Base-by-base conservation (phyloP, 805 yeast species). In the Candida pini region DNA sequence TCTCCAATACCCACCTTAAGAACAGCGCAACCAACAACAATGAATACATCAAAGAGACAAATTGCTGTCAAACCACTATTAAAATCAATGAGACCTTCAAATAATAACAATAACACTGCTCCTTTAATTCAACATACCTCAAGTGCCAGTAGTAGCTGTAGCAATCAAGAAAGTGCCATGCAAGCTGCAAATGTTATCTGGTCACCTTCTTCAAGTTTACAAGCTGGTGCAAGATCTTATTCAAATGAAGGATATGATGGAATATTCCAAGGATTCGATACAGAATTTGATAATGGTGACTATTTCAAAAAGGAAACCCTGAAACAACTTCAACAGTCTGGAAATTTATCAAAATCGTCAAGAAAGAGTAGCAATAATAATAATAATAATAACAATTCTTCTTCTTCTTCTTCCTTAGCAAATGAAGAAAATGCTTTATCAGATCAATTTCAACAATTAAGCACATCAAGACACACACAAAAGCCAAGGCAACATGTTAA, bases 171-270 rank as follows among this genome's bases (percentile, higher is more conserved):
- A 30, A 47, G 43, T 13, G 66, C 66, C 6, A 56, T 53, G 30
- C 53, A 53, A 22, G 66, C 66, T 3, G 66, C 66, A 0, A 56
- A 56, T 27, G 39, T 60, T 5, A 58, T 60, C 8, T 62, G 65
- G 65, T 51, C 65, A 5, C 65, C 65, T 7, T 54, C 60, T 2
- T 47, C 48, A 15, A 54, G 63, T 18, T 33, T 60, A 6, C 39
- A 49, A 10, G 43, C 44, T 13, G n/a, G n/a, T n/a, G 35, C 41
- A 15, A 52, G 47, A 31, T 51, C 59, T 2, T 50, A 51, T 33
- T 31, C 43, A 23, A 21, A 13, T 13, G 4, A 16, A 22, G 31
- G 43, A 1, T 42, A 38, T 7, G 48, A 46, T 19, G 50, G 51
- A 19, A 34, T 45, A 5, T 55, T 54, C 35, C 44, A 43, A 24